phyloP scores from a whole-genome alignment of 192 early-diverging fungal species.

The Oehlia diaphana region DNA sequence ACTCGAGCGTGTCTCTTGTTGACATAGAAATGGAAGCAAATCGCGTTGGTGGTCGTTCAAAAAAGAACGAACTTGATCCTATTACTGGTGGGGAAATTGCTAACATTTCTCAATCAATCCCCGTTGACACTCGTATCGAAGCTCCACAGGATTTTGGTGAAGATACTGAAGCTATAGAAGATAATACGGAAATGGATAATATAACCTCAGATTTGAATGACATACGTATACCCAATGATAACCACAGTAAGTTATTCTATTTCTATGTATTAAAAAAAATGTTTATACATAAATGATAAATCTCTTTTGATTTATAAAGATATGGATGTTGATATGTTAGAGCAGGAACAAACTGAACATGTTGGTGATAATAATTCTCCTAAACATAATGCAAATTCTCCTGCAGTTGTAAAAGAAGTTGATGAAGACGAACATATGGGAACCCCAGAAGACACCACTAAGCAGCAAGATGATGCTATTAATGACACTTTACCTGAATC shows the following conservation, averaged over 20 bases:
- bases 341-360: slow-evolving; percentile 12
- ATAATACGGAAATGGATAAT: slow-evolving; percentile 33
- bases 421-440: slow-evolving; percentile 35
- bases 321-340: slow-evolving; percentile 21
- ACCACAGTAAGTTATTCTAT: slow-evolving; percentile 10
- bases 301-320: background rate
- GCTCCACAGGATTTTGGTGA: background rate
- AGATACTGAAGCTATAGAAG: slow-evolving; percentile 33
- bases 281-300: background rate
- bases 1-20: slow-evolving; percentile 47
- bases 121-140: background rate
- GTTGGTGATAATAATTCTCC: background rate
- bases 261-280: background rate
- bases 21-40: slow-evolving; percentile 55
- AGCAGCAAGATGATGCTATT: slow-evolving; percentile 20
- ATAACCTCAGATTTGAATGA: slow-evolving; percentile 13
- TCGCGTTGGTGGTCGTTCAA: slow-evolving; percentile 43
- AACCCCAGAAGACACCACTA: slow-evolving; percentile 13
- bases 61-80: slow-evolving; percentile 69
- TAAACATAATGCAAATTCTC: background rate
- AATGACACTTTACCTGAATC: slow-evolving; percentile 29
- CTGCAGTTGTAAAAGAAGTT: slow-evolving; percentile 30
- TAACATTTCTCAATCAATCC: slow-evolving; percentile 52
- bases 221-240: background rate
- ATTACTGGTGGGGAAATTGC: slow-evolving; percentile 54